These are phyloP conservation scores for Plasmodium vivax DNA, from an alignment of 169 alveolate species.

Conservation along the genomic window DNA sequence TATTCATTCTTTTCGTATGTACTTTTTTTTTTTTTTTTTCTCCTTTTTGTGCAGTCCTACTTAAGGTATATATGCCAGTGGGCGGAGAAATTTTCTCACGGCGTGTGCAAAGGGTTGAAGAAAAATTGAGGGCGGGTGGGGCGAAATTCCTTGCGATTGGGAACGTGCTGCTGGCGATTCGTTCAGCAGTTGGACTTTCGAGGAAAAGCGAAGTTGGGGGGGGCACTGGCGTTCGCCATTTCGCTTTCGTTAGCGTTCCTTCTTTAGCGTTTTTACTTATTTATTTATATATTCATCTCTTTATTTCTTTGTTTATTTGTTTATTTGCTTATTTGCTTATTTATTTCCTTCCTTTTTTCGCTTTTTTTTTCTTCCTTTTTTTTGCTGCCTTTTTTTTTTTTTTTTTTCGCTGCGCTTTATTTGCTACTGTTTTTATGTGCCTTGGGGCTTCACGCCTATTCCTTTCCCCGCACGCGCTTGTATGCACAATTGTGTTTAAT, in stretches of 20 bases:
- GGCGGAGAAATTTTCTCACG: neutral
- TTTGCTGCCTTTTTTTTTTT: neutral
- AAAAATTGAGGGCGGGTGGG: neutral
- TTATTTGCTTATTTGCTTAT: neutral
- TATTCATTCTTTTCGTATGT: neutral
- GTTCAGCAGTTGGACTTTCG: neutral
- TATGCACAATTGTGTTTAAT: neutral
- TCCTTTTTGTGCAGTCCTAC: conserved; percentile 13
- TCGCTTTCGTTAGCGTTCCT: neutral
- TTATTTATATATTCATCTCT: neutral
- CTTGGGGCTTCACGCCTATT: neutral
- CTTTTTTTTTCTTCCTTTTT: neutral
- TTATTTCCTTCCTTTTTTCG: neutral
- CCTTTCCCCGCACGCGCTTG: neutral
- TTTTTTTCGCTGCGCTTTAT: neutral
- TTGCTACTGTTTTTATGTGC: neutral
- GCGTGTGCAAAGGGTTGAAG: neutral
- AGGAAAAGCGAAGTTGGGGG: neutral
- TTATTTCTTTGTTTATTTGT: neutral
- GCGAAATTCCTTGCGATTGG: neutral
- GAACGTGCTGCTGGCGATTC: neutral
- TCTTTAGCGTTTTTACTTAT: too few species aligned
- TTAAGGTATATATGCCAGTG: neutral
- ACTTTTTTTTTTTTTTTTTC: conserved; percentile 20
- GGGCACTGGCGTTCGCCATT: neutral